A percentile compares a stretch with the other conserved stretches of the same genome.
Conservation (phyloP, 176 grass and related monocot genomes). For the Pharus latifolius region DNA sequence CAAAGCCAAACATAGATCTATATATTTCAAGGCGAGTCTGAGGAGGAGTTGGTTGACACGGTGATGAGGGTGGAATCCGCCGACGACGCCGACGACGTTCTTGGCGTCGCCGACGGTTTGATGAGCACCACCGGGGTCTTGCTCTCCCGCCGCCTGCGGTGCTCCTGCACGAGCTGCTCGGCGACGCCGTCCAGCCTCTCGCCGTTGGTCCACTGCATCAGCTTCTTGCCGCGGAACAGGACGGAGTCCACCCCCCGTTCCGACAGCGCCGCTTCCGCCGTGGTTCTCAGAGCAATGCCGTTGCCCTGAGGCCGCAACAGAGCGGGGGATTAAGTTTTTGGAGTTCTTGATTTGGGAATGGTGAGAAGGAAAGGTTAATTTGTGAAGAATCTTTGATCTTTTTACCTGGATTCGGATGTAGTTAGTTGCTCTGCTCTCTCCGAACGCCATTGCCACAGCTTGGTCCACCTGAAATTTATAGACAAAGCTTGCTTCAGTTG, state of each 20-base stretch:
- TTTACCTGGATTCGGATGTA: conserved; percentile 20
- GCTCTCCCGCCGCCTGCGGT: conserved; percentile 2
- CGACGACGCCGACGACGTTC: conserved; percentile 8
- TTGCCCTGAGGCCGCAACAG: not conserved
- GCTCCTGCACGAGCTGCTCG: conserved; percentile 14
- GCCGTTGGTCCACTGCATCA: conserved; percentile 17
- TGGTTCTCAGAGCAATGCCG: not conserved
- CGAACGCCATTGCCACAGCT: conserved; percentile 19
- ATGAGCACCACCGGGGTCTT: conserved; percentile 8
- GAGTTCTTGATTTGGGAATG: not conserved
- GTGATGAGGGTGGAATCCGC: conserved; percentile 10
- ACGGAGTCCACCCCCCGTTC: conserved; percentile 26
- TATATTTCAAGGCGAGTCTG: too few relatives aligned
- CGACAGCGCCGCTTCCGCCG: conserved; percentile 1
- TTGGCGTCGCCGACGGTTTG: not conserved
- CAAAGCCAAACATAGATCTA: too few relatives aligned
- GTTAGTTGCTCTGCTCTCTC: conserved; percentile 8
- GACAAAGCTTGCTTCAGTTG: too few relatives aligned
- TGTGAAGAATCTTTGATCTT: too few relatives aligned
- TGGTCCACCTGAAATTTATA: not conserved
- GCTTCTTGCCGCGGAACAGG: conserved; percentile 21
- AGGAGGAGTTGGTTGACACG: not conserved
- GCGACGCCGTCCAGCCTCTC: conserved; percentile 19
- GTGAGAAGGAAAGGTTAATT: not conserved
- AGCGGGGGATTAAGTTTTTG: not conserved